Base-by-base conservation (phyloP, 805 yeast genomes). In the Candida pseudofarinosa region DNA sequence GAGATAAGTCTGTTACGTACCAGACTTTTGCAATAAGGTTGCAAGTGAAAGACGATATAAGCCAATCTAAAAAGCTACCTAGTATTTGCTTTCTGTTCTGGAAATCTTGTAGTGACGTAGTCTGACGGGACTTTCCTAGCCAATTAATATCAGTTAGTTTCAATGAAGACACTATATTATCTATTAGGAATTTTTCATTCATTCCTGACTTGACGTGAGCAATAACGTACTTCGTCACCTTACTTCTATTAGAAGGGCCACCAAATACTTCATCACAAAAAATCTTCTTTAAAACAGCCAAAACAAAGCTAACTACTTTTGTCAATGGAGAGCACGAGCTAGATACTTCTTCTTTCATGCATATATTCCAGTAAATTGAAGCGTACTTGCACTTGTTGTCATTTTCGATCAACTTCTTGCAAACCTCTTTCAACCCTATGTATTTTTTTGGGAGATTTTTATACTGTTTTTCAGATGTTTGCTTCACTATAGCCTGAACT, bases 221-320 rank as follows among this genome's bases (percentile, higher is more conserved):
- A 0, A 74, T 59, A 0, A 84, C 51, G 7, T 58, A 56, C 3
- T 50, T 45, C 34, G 68, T 53, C 0, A 84, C 52, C 0, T 53
- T 40, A 0, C 69, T 43, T 53, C 76, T 75, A 53, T 86, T 86
- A 12, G 53, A 46, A 2, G 47, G 51, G 2, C 76, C 57, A 0
- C 95, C 95, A 62, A 80, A 76, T 1, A 73, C 43, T 4, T 67
- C 71, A 0, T 50, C 17, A 0, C 89, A 86, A 17, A 84, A 62
- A 0, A 83, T 48, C 39, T 68, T 71, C 10, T 73, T 75, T 3
- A 79, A 41, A 0, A 81, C 40, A 0, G 65, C 53, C 1, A 73
- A 47, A 1, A 76, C 52, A 49, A 80, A 78, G 35, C 55, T 61
- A 0, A 73, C 49, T 0, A 84, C 79, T 0, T 46, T 34, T 8